Base-by-base conservation (phyloP, 306 rosid species). In the Trichosanthes cucumerina region DNA sequence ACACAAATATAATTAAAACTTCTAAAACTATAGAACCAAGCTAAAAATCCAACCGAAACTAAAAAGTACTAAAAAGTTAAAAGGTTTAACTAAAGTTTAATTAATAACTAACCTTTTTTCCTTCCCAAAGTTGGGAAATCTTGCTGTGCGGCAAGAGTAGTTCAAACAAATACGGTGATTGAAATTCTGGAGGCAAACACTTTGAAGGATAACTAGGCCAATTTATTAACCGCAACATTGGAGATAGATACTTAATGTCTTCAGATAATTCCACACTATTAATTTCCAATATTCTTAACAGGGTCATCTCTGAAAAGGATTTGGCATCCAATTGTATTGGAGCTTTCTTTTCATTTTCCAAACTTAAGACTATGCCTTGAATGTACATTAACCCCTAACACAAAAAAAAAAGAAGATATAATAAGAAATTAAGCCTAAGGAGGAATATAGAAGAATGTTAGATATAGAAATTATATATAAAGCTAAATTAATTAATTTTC, bases 281-380 rank as follows among this genome's bases (percentile, higher is more conserved):
- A 7, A 78, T 57, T 62, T 38, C 78, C 47, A 82, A 52, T 26
- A 82, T 46, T 15, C 75, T 78, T 24, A 82, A n/a, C 11, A 23
- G 69, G 31, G 5, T 0, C 81, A 82, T 82, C 21, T 33, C 43
- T 3, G 43, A 49, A 31, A 82, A 77, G 11, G 79, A 60, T 9
- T 78, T 54, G 15, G 14, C 65, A 7, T 68, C 34, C 36, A 70
- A 57, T 23, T 53, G 24, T 53, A 15, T 23, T 6, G 74, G 38
- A 28, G 15, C 65, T 18, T 53, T 21, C 54, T 23, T 41, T 15
- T 58, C 15, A 26, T 57, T 8, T 44, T 39, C 57, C 16, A 14
- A 23, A 18, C 11, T 7, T 3, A 82, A 12, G 1, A 77, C 52
- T 14, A 70, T 77, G 28, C 65, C 82, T 79, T 79, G n/a, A 54